Conservation (phyloP, 331 rosid species). For the Rosa hybrid region DNA sequence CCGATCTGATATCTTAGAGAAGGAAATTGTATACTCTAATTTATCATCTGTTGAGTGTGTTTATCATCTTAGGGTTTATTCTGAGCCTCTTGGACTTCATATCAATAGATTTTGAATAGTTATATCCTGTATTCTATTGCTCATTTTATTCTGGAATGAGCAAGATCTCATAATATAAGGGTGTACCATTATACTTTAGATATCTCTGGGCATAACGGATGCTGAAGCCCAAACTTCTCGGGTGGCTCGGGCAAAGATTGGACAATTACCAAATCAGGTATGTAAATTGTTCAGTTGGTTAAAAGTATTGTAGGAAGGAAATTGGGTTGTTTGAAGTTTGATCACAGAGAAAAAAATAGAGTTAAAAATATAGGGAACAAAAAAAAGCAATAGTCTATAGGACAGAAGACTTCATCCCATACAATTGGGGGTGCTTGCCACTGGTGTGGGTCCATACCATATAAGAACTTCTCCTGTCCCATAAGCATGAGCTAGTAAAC, state of each 20-base stretch:
- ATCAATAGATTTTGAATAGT: neutral
- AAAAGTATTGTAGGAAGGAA: neutral
- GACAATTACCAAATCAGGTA: constrained; percentile 21
- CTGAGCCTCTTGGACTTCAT: neutral
- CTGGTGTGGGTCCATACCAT: neutral
- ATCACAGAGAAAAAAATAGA: neutral
- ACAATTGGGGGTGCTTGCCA: neutral
- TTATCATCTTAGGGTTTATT: neutral
- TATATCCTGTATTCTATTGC: neutral
- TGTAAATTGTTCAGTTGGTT: neutral
- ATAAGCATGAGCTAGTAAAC: neutral
- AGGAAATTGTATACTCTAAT: neutral
- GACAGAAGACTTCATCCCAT: neutral
- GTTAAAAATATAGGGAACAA: neutral
- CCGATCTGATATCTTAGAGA: neutral
- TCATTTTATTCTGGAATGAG: constrained; percentile 1
- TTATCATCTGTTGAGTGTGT: neutral
- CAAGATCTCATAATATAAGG: neutral
- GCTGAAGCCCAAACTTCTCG: constrained; percentile 27
- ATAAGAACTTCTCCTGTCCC: neutral
- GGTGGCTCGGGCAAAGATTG: constrained; percentile 11
- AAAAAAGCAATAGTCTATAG: neutral
- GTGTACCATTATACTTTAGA: constrained; percentile 11
- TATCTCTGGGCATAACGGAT: constrained; percentile 15
- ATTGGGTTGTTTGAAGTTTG: neutral